A percentile compares a stretch with the other conserved stretches of the same genome.
Conservation (phyloP, 2,329 filamentous ascomycete species). For the Triangularia verruculosa region DNA sequence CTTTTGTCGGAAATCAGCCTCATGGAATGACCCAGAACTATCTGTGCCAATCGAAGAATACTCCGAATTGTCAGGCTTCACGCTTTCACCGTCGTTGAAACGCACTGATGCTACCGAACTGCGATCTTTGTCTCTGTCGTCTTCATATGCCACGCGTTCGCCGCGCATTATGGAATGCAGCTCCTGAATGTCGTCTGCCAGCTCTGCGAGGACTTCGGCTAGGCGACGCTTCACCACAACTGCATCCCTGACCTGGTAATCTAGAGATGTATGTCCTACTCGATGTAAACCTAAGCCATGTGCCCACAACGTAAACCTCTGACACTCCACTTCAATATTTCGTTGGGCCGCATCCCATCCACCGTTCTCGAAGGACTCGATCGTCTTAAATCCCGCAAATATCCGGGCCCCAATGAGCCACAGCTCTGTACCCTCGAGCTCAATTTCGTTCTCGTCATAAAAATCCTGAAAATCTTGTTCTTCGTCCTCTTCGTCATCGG, state of each 20-base stretch:
- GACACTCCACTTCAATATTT: neutral
- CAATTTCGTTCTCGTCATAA: too few relatives aligned
- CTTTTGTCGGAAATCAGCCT: neutral
- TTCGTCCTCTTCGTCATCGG: too few relatives aligned
- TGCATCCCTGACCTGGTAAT: neutral
- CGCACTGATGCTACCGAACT: neutral
- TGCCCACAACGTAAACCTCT: neutral
- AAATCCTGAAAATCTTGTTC: too few relatives aligned
- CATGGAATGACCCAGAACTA: neutral
- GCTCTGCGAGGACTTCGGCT: neutral
- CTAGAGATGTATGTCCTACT: neutral
- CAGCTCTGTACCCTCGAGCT: too few relatives aligned
- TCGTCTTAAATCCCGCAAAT: neutral
- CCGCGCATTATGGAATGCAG: neutral
- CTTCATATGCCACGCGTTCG: neutral
- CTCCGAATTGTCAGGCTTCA: too few relatives aligned
- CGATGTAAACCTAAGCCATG: neutral
- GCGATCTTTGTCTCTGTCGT: neutral
- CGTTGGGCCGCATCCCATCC: neutral
- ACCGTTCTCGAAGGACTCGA: neutral
- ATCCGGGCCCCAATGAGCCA: neutral
- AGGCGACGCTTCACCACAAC: neutral
- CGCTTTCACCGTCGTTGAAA: too few relatives aligned
- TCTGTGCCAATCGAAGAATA: too few relatives aligned
- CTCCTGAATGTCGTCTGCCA: neutral